Conservation (phyloP, 768 basidiomycete species). For the Glaciozyma antarctica region DNA sequence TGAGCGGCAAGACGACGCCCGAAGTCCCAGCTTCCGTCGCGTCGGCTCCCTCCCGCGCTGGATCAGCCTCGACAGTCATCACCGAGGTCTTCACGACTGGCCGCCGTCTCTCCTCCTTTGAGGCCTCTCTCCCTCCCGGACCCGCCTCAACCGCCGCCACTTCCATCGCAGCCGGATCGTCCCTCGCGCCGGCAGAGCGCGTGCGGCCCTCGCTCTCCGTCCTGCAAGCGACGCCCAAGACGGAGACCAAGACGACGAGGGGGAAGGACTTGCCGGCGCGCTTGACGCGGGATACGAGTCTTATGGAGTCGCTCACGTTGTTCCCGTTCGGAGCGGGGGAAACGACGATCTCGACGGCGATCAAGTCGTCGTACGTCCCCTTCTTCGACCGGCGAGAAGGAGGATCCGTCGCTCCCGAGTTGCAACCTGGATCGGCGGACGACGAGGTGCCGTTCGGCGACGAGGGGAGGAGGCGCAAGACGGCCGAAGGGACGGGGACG, state of each 20-base stretch:
- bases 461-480: background rate
- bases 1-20: background rate
- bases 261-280: too few relatives aligned
- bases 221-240: too few relatives aligned
- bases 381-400: background rate
- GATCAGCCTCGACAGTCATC: background rate
- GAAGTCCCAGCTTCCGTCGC: background rate
- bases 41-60: background rate
- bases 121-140: too few relatives aligned
- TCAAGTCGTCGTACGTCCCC: background rate
- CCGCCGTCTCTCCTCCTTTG: background rate
- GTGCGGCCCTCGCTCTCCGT: too few relatives aligned
- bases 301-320: too few relatives aligned
- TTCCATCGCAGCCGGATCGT: background rate
- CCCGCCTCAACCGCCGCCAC: constrained; percentile 1
- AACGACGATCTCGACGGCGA: background rate
- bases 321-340: background rate
- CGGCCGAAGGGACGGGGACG: constrained; percentile 5
- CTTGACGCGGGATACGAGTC: too few relatives aligned
- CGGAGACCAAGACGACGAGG: too few relatives aligned
- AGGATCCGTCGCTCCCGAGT: background rate
- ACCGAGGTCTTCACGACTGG: background rate
- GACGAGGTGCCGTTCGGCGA: background rate
- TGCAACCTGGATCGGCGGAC: background rate
- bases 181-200: background rate